Percentiles rank a stretch among this genome's conserved stretches.
Conservation (phyloP, 2,329 filamentous ascomycete genomes). For the Acarospora socialis region DNA sequence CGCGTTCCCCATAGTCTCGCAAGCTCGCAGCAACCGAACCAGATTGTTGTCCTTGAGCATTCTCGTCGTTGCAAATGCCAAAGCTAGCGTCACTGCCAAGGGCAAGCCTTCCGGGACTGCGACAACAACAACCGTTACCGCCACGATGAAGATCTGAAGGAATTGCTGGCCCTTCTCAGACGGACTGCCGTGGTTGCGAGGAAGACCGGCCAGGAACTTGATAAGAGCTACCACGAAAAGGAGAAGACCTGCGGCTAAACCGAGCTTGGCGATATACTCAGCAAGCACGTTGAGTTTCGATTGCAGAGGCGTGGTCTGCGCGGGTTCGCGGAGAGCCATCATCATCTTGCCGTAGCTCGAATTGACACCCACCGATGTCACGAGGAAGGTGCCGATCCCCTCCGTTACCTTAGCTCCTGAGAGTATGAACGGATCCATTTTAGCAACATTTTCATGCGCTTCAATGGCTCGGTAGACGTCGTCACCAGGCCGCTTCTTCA, state of each 20-base stretch:
- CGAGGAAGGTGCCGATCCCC: conserved; percentile 60
- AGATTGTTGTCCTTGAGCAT: conserved; percentile 51
- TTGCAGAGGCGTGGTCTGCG: conserved; percentile 65
- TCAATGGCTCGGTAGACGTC: conserved; percentile 52
- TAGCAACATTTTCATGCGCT: conserved; percentile 43
- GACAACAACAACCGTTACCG: conserved; percentile 45
- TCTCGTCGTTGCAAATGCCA: conserved; percentile 48
- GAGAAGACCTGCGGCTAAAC: conserved; percentile 55
- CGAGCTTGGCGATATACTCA: conserved; percentile 65
- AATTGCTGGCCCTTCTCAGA: conserved; percentile 42
- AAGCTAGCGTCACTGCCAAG: conserved; percentile 45
- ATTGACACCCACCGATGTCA: conserved; percentile 59
- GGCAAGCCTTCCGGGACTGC: conserved; percentile 47
- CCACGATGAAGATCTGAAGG: conserved; percentile 43
- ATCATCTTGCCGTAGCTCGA: conserved; percentile 65
- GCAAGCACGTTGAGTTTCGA: conserved; percentile 63
- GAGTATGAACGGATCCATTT: conserved; percentile 66
- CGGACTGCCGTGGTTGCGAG: conserved; percentile 31
- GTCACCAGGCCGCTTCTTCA: conserved; percentile 51
- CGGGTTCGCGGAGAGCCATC: conserved; percentile 63
- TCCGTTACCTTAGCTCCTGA: conserved; percentile 66
- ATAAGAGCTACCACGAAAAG: conserved; percentile 70
- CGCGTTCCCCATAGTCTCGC: conserved; percentile 51
- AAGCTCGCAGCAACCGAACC: conserved; percentile 44
- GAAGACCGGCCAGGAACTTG: conserved; percentile 55